phyloP scores from a whole-genome alignment of 768 basidiomycete species.

The Lactarius psammicola region DNA sequence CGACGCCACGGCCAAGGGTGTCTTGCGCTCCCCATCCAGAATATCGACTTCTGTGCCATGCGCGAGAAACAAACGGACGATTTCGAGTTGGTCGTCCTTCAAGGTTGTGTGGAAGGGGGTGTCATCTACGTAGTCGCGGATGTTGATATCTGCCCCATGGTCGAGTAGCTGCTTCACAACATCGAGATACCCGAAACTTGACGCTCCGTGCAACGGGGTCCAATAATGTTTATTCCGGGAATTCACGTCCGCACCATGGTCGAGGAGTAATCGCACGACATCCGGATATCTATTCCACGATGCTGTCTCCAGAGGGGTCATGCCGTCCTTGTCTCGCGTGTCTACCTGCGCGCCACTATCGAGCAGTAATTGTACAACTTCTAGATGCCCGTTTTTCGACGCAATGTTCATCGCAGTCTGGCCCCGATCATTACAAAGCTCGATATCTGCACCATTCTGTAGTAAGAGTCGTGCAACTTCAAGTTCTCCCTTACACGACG shows the following conservation, averaged over 20 bases:
- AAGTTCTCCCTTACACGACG: background rate
- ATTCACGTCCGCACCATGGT: background rate
- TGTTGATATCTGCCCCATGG: background rate
- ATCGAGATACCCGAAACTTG: background rate
- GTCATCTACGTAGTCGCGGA: background rate
- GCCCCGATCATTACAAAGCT: background rate
- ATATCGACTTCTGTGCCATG: background rate
- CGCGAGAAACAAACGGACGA: background rate
- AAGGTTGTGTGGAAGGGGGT: background rate
- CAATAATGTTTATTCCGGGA: background rate
- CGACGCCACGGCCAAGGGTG: background rate
- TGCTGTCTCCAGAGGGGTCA: background rate
- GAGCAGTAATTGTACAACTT: background rate
- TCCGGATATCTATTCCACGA: background rate
- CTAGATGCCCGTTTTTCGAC: background rate
- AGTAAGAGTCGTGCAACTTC: background rate
- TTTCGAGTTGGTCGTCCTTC: background rate
- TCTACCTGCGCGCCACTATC: background rate
- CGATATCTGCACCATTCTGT: background rate
- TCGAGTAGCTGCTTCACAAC: background rate
- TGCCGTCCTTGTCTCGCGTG: background rate
- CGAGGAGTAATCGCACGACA: background rate
- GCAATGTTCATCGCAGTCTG: background rate
- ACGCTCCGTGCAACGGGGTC: background rate
- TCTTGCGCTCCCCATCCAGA: background rate